These are phyloP conservation scores for Thielaviopsis musarum DNA, from an alignment of 2,329 filamentous ascomycete species.

Conservation along the genomic window DNA sequence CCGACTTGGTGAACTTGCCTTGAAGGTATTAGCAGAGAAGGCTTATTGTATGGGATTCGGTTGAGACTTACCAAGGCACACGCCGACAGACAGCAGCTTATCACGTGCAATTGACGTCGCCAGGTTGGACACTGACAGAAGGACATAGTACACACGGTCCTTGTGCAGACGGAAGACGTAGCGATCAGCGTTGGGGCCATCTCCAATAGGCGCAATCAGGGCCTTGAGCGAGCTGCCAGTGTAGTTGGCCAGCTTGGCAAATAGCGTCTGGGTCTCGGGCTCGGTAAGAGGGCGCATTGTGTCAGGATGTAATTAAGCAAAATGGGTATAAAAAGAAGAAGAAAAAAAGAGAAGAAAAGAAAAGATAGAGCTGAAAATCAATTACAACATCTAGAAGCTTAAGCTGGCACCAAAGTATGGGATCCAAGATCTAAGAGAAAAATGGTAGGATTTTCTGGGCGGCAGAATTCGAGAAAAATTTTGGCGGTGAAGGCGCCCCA, in stretches of 20 bases:
- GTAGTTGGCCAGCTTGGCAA: constrained; percentile 88
- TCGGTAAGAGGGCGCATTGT: constrained; percentile 72
- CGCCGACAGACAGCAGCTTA: constrained; percentile 72
- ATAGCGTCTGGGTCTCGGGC: constrained; percentile 62
- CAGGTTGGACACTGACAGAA: constrained; percentile 76
- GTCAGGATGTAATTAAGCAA: background rate
- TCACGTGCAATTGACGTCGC: constrained; percentile 72
- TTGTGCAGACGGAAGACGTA: constrained; percentile 76
- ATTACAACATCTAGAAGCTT: background rate
- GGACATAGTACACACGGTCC: constrained; percentile 80
- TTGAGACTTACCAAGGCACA: constrained; percentile 46
- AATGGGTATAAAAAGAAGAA: background rate
- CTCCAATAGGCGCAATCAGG: constrained; percentile 57
- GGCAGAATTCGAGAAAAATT: no score
- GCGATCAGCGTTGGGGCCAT: constrained; percentile 52
- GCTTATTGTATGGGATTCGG: background rate
- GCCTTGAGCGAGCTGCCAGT: constrained; percentile 74
- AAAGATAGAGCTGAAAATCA: background rate
- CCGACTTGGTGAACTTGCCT: constrained; percentile 93
- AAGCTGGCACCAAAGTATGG: background rate
- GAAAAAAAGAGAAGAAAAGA: background rate
- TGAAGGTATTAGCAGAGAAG: constrained; percentile 12
- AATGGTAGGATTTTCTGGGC: background rate
- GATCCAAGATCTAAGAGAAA: background rate
- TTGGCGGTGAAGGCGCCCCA: no score